These are phyloP conservation scores for Globisporangium heterothallicum DNA, from an alignment of 352 stramenopile species.

Conservation along the genomic window DNA sequence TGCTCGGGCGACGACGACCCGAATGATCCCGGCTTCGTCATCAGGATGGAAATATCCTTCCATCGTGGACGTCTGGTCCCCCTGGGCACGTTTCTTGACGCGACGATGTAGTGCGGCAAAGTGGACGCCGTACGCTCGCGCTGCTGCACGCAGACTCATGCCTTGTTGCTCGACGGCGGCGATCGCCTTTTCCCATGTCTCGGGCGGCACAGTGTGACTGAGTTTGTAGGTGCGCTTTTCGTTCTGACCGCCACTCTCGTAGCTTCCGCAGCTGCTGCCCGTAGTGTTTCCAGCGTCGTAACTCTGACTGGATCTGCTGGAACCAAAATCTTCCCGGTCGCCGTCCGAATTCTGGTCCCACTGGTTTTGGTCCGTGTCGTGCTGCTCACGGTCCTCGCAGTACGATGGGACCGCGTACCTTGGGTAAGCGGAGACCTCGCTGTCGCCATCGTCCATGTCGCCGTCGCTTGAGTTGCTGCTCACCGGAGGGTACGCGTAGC, in stretches of 20 bases:
- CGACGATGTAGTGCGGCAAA: constrained; percentile 52
- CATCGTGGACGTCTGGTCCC: constrained; percentile 7
- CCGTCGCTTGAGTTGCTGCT: constrained; percentile 10
- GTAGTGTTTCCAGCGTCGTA: constrained; percentile 17
- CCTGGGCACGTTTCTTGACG: constrained; percentile 46
- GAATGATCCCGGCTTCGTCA: constrained; percentile 52
- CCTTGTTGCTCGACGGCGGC: constrained; percentile 45
- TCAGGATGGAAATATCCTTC: constrained; percentile 42
- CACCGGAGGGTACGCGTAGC: constrained; percentile 19
- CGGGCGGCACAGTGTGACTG: constrained; percentile 48
- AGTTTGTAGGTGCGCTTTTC: constrained; percentile 40
- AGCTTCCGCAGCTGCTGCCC: constrained; percentile 17
- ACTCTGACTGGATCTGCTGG: constrained; percentile 12
- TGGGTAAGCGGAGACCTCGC: constrained; percentile 21
- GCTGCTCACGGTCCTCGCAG: constrained; percentile 7
- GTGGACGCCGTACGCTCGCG: constrained; percentile 45
- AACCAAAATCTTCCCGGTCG: constrained; percentile 15
- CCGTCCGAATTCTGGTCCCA: constrained; percentile 11
- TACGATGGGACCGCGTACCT: constrained; percentile 17
- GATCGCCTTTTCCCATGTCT: constrained; percentile 59
- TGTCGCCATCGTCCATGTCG: constrained; percentile 24
- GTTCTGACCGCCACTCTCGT: constrained; percentile 7
- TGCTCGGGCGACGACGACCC: constrained; percentile 44
- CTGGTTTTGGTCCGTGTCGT: constrained; percentile 9
- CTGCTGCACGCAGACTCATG: constrained; percentile 49